A percentile compares a stretch with the other conserved stretches of the same genome.
These are phyloP conservation scores for Gynochthodes officinalis DNA, from an alignment of 257 asterid species.

Conservation along the genomic window DNA sequence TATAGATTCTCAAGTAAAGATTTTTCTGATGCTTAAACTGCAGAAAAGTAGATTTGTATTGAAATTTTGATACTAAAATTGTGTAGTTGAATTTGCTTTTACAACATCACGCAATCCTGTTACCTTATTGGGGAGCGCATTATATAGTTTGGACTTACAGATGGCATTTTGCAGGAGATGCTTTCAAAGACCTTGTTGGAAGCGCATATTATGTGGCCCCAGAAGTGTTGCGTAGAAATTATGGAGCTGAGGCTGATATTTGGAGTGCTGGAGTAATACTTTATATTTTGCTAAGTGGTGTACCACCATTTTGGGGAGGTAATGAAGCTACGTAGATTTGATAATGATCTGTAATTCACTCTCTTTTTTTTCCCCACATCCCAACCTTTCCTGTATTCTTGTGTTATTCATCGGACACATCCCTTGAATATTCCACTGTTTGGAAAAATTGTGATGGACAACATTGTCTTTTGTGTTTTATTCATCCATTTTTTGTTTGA, in stretches of 20 bases:
- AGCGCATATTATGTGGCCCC: constrained; percentile 95
- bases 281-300: constrained; percentile 75
- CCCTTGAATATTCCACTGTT: not conserved
- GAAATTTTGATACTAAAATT: not conserved
- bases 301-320: constrained; percentile 98
- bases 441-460: not conserved
- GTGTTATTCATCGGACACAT: not conserved
- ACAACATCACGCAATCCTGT: not conserved
- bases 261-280: constrained; percentile 95
- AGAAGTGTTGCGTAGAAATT: constrained; percentile 73
- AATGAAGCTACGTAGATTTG: constrained; percentile 5
- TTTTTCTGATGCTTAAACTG: not conserved
- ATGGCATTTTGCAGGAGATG: constrained; percentile 52
- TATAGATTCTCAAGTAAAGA: not conserved
- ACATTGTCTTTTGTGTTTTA: not conserved
- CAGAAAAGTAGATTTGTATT: not conserved
- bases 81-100: not conserved
- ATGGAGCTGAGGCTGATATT: constrained; percentile 81
- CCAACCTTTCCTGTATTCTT: not conserved
- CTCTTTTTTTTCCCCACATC: not conserved
- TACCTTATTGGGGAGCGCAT: not conserved
- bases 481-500: not conserved
- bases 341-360: not conserved
- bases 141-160: constrained; percentile 2
- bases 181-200: constrained; percentile 78